Conservation (phyloP, 2,329 filamentous ascomycete species). For the Alternaria arbusti region DNA sequence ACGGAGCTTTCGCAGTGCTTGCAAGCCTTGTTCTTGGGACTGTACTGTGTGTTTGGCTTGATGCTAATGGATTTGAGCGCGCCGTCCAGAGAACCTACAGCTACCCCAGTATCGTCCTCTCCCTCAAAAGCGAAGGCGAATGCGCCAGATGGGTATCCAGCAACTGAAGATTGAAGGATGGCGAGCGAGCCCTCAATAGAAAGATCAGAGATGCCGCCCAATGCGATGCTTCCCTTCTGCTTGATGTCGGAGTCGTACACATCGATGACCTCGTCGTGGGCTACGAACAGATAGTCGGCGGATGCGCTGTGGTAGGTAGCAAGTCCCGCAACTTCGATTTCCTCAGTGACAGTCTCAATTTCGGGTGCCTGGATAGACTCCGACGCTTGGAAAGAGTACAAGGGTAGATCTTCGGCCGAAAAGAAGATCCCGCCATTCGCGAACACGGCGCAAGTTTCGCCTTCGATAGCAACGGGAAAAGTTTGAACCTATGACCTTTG, state of each 20-base stretch:
- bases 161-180: slow-evolving; percentile 24
- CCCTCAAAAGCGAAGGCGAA: slow-evolving; percentile 39
- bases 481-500: slow-evolving; percentile 30
- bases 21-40: slow-evolving; percentile 24
- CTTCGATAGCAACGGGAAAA: slow-evolving; percentile 36
- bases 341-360: slow-evolving; percentile 19
- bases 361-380: slow-evolving; percentile 27
- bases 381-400: slow-evolving; percentile 40
- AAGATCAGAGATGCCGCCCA: slow-evolving; percentile 32
- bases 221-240: slow-evolving; percentile 19
- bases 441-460: slow-evolving; percentile 32
- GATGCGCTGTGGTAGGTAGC: slow-evolving; percentile 26
- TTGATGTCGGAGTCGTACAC: slow-evolving; percentile 28
- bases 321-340: slow-evolving; percentile 30
- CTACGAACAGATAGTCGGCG: slow-evolving; percentile 32
- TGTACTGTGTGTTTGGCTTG: slow-evolving; percentile 25
- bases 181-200: slow-evolving; percentile 37
- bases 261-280: slow-evolving; percentile 30
- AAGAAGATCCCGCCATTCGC: slow-evolving; percentile 31
- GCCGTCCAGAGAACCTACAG: slow-evolving; percentile 25
- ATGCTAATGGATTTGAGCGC: slow-evolving; percentile 24
- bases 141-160: slow-evolving; percentile 20
- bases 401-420: slow-evolving; percentile 31
- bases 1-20: slow-evolving; percentile 22
- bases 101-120: slow-evolving; percentile 30